phyloP scores from a whole-genome alignment of 129 eudicot genomes.

The Arctium lappa region DNA sequence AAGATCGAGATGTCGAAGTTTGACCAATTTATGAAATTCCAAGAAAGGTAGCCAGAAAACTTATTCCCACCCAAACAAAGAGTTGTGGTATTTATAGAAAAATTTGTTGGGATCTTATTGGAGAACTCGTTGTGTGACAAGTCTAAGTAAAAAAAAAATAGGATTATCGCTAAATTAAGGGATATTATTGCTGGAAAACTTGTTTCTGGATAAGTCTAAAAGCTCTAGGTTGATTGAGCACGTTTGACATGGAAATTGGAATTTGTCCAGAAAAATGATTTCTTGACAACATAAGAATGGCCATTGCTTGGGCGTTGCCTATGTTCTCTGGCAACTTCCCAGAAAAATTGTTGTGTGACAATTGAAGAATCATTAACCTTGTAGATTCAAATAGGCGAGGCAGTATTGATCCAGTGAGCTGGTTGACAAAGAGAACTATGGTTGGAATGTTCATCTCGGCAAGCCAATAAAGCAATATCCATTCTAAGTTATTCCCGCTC shows the following conservation, averaged over 20 bases:
- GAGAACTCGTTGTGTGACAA: constrained; percentile 38
- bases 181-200: constrained; percentile 33
- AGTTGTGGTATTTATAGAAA: constrained; percentile 12
- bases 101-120: constrained; percentile 31
- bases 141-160: constrained; percentile 25
- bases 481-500: constrained; percentile 36
- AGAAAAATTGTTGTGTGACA: constrained; percentile 33
- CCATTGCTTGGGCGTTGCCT: constrained; percentile 32
- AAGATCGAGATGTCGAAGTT: constrained; percentile 43
- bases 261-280: constrained; percentile 42
- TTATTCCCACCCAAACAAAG: constrained; percentile 36
- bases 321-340: constrained; percentile 42
- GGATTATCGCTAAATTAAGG: constrained; percentile 22
- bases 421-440: constrained; percentile 38
- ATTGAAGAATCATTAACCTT: constrained; percentile 21
- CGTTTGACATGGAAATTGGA: constrained; percentile 36
- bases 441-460: constrained; percentile 33
- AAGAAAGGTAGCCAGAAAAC: constrained; percentile 40
- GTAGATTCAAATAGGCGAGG: constrained; percentile 30
- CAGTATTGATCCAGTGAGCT: constrained; percentile 34
- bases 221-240: constrained; percentile 13
- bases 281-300: constrained; percentile 30
- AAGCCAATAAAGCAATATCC: constrained; percentile 47
- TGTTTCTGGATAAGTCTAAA: constrained; percentile 43
- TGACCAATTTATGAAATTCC: constrained; percentile 24